phyloP scores from a whole-genome alignment of 2,329 filamentous ascomycete species.

The Ophiostoma australiae region DNA sequence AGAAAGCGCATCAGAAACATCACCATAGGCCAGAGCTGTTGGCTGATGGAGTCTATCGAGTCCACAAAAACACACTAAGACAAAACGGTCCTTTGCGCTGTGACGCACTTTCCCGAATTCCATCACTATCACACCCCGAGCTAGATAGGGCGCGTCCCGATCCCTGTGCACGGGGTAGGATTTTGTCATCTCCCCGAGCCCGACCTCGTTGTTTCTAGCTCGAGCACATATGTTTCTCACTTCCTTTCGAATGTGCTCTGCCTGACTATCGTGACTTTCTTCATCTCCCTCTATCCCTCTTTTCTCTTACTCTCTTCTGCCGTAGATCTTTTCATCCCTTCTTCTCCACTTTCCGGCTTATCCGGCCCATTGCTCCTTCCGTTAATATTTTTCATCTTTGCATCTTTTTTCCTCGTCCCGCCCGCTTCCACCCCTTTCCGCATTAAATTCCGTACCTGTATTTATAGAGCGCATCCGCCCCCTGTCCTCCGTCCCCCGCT shows the following conservation, averaged over 20 bases:
- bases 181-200: conserved; percentile 2
- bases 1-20: neutral
- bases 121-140: conserved; percentile 1
- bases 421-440: neutral
- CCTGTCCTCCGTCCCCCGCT: neutral
- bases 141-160: conserved; percentile 2
- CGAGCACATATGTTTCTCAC: neutral
- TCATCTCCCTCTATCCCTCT: neutral
- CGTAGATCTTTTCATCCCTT: neutral
- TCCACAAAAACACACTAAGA: neutral
- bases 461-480: neutral
- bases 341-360: conserved; percentile 13
- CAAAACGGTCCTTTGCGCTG: neutral
- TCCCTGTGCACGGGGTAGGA: conserved; percentile 2
- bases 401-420: neutral
- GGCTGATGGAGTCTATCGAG: neutral
- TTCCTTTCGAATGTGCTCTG: neutral
- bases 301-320: neutral
- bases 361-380: neutral
- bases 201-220: neutral
- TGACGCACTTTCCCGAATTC: neutral
- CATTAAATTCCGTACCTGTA: neutral
- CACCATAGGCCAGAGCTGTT: neutral
- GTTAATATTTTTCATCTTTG: neutral
- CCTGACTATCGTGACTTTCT: neutral